These are phyloP conservation scores for Yamadazyma songkhlaensis DNA, from an alignment of 1,139 yeast genomes.

Conservation along the genomic window DNA sequence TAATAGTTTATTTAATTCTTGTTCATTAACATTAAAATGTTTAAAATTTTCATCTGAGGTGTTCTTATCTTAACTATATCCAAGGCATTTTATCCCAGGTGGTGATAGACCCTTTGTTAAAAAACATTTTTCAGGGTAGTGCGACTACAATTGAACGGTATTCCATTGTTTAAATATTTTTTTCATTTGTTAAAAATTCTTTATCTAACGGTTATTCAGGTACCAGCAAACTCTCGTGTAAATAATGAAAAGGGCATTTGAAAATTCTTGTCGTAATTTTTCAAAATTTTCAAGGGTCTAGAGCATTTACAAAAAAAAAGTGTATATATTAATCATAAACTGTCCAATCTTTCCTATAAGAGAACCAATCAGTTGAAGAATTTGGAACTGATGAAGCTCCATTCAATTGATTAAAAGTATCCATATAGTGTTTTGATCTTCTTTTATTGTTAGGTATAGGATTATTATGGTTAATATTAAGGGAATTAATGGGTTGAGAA, in stretches of 20 bases:
- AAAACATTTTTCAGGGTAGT: no score
- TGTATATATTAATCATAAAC: slow-evolving; percentile 24
- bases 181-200: neutral
- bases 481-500: neutral
- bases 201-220: neutral
- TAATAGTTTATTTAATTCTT: no score
- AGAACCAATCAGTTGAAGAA: slow-evolving; percentile 32
- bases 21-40: no score
- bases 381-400: slow-evolving; percentile 33
- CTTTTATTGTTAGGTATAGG: slow-evolving; percentile 7
- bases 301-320: neutral
- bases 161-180: neutral
- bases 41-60: no score
- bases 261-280: no score
- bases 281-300: no score
- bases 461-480: slow-evolving; percentile 2
- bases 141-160: slow-evolving; percentile 3
- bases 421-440: slow-evolving; percentile 6
- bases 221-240: neutral
- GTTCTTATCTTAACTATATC: no score
- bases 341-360: slow-evolving; percentile 32
- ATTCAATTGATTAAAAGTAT: slow-evolving; percentile 5
- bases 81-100: no score
- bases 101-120: no score
- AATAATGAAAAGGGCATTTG: no score